Evolutionary conservation across 257 asterid species (phyloP).

Genomic region (Cinchona pubescens): DNA sequence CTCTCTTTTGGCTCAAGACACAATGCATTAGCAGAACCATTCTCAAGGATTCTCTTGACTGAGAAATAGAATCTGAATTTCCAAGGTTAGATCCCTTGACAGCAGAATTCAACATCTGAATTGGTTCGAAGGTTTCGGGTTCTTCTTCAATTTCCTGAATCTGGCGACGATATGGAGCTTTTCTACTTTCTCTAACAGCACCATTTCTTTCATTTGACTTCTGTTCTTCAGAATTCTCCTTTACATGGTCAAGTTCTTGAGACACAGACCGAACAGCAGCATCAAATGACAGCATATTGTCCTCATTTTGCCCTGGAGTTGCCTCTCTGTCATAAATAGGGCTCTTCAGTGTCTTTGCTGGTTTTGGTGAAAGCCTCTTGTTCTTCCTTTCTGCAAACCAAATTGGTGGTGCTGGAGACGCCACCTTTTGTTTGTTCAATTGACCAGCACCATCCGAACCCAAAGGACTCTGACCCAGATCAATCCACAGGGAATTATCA

Average conservation of each 20-base stretch:
- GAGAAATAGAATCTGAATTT: conserved; percentile 25
- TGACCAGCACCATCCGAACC: conserved; percentile 67
- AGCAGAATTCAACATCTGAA: conserved; percentile 19
- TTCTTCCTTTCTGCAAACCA: conserved; percentile 78
- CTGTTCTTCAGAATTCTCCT: conserved; percentile 61
- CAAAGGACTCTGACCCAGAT: conserved; percentile 88
- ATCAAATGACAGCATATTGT: conserved; percentile 71
- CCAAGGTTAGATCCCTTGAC: conserved; percentile 23
- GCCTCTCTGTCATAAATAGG: conserved; percentile 60
- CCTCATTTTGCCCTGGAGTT: conserved; percentile 46
- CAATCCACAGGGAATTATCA: conserved; percentile 95
- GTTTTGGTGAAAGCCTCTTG: conserved; percentile 62
- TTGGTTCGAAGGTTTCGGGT: conserved; percentile 38
- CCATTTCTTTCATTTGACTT: conserved; percentile 34
- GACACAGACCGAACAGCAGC: conserved; percentile 87
- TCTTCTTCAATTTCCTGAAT: conserved; percentile 72
- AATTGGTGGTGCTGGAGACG: conserved; percentile 79
- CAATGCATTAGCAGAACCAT: conserved; percentile 49
- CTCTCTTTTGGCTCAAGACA: conserved; percentile 69
- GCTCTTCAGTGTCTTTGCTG: conserved; percentile 55
- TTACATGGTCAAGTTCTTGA: conserved; percentile 68
- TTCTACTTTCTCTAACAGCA: conserved; percentile 29
- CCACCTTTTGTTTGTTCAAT: conserved; percentile 46
- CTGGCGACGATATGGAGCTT: conserved; percentile 25
- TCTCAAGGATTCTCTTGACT: conserved; percentile 29